phyloP scores from a whole-genome alignment of 2,329 filamentous ascomycete genomes.

The Kalaharituber pfeilii region DNA sequence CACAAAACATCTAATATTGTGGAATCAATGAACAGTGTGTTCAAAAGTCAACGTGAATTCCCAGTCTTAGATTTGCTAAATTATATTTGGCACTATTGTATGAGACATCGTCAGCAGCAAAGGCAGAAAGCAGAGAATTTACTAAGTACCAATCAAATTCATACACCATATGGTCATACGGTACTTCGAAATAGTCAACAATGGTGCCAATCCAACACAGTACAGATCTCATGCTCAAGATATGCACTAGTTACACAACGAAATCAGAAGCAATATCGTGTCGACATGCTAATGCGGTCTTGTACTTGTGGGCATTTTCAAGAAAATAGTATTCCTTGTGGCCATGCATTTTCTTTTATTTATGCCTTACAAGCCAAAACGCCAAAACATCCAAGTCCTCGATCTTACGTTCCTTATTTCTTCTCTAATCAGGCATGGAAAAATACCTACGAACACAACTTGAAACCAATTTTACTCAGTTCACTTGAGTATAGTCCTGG shows the following conservation, averaged over 20 bases:
- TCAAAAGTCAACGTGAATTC: neutral
- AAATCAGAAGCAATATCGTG: neutral
- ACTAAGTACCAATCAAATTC: neutral
- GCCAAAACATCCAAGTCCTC: neutral
- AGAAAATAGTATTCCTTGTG: neutral
- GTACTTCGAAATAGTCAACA: neutral
- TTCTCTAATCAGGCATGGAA: neutral
- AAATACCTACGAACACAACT: neutral
- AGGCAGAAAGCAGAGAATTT: neutral
- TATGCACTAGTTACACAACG: neutral
- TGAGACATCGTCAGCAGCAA: neutral
- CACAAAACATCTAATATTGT: slow-evolving; percentile 9
- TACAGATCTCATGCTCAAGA: neutral
- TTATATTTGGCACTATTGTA: slow-evolving; percentile 6
- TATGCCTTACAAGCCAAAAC: neutral
- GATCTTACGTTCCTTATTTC: neutral
- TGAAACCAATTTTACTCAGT: neutral
- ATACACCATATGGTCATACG: neutral
- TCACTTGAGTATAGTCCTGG: neutral
- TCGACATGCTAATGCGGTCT: neutral
- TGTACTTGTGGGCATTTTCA: neutral
- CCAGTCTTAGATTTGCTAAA: slow-evolving; percentile 6
- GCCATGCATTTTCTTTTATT: slow-evolving; percentile 1
- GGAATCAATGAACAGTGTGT: slow-evolving; percentile 3
- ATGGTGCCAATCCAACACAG: neutral